Evolutionary conservation across 2,329 filamentous ascomycete species (phyloP), one percentile per base, ranked within the genome.

Genomic region (Curvularia lunata): DNA sequence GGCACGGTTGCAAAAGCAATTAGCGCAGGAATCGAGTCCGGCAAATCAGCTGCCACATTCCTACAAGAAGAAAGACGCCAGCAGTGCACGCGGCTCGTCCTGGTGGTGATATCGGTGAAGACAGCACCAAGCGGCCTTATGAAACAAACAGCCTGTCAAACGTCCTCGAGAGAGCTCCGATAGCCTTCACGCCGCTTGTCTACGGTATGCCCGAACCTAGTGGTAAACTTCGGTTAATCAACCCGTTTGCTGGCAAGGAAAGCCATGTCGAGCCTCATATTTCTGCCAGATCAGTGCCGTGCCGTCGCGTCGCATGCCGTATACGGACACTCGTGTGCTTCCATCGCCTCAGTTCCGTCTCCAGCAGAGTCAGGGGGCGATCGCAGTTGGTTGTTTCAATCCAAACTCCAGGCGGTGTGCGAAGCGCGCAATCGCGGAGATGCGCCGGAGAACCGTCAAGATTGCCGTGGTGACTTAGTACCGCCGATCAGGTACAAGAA

Each of bases 1-100:
- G 38, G 57, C 57, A 59, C 57, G 57, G 53, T 46, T 48, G 53
- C 57, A 42, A 52, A 56, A 58, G 48, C 51, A 52, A 56, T 56
- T 56, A 59, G 53, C 54, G 48, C 56, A 40, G 38, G 43, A 49
- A 56, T 52, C 48, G n/a, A 16, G 53, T 38, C 30, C 52, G 48
- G 52, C 57, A 56, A 59, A 59, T 59, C 53, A 59, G 32, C 40
- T 45, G 53, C 38, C 43, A 27, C 47, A 23, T 37, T 43, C 32
- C 32, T 50, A 38, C 48, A 52, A 49, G 28, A 45, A 42, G 37
- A 32, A 46, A 48, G 38, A 45, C 40, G 51, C 32, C 53, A 42
- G 48, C 45, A 49, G 54, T 43, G 37, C 52, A 48, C 43, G 49
- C 45, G 49, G 43, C 54, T 43, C 49, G 16, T 43, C 54, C 48